These are phyloP conservation scores for Alternaria viburni DNA, from an alignment of 2,329 filamentous ascomycete genomes.

Conservation along the genomic window DNA sequence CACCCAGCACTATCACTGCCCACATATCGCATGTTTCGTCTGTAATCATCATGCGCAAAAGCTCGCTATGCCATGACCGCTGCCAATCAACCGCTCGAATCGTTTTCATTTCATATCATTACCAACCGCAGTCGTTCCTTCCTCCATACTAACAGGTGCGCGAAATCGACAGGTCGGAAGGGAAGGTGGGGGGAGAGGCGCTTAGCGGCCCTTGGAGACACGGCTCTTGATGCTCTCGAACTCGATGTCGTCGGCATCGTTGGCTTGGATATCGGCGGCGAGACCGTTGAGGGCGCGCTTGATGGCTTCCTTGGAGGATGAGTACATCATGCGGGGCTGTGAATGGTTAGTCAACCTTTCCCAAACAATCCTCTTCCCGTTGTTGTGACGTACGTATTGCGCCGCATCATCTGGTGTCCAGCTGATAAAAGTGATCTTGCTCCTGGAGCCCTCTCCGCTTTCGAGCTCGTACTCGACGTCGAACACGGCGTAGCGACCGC, in stretches of 20 bases:
- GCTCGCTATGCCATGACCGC: slow-evolving; percentile 10
- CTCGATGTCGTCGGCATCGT: slow-evolving; percentile 83
- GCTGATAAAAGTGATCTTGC: slow-evolving; percentile 53
- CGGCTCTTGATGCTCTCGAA: slow-evolving; percentile 69
- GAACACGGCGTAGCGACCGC: slow-evolving; percentile 83
- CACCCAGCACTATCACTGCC: slow-evolving; percentile 12
- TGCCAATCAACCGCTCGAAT: slow-evolving; percentile 14
- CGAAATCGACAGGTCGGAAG: slow-evolving; percentile 21
- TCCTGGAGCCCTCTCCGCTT: slow-evolving; percentile 74
- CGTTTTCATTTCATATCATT: slow-evolving; percentile 25
- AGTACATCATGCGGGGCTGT: slow-evolving; percentile 88
- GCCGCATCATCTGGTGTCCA: slow-evolving; percentile 68
- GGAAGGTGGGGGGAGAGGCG: background rate
- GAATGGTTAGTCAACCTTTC: slow-evolving; percentile 14
- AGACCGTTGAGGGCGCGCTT: slow-evolving; percentile 80
- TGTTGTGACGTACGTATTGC: slow-evolving; percentile 67
- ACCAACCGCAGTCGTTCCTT: slow-evolving; percentile 20
- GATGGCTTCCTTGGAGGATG: slow-evolving; percentile 84
- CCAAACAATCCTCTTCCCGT: background rate
- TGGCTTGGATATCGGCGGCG: slow-evolving; percentile 80
- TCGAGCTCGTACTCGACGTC: slow-evolving; percentile 80
- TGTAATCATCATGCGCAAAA: slow-evolving; percentile 16
- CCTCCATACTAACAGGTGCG: slow-evolving; percentile 22
- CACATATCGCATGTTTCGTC: slow-evolving; percentile 13
- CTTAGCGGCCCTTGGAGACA: slow-evolving; percentile 59